These are phyloP conservation scores for Arabidopsis arenosa DNA, from an alignment of 345 rosid species.

Conservation along the genomic window DNA sequence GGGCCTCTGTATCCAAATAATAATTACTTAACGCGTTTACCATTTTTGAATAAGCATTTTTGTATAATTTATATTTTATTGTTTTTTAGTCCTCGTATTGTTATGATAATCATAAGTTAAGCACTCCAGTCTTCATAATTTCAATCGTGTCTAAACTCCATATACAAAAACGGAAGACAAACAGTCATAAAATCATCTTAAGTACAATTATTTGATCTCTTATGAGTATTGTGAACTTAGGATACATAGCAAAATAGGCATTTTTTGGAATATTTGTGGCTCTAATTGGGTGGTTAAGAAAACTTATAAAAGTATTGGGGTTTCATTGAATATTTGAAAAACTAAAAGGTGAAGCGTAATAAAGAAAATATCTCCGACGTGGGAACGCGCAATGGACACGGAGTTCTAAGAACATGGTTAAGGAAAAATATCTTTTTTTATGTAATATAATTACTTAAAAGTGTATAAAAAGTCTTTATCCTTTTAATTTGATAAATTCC, in stretches of 20 bases:
- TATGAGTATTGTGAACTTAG: not conserved
- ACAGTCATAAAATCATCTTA: not conserved
- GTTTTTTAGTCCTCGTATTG: not conserved
- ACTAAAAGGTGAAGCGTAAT: not conserved
- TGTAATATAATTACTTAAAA: not conserved
- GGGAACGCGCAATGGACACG: slow-evolving; percentile 43
- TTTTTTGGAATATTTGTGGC: not conserved
- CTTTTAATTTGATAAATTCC: slow-evolving; percentile 17
- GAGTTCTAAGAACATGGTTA: slow-evolving; percentile 26
- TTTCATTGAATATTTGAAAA: not conserved
- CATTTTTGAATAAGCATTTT: slow-evolving; percentile 33
- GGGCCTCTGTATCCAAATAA: not conserved
- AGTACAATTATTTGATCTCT: fast-evolving
- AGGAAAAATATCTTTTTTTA: not conserved
- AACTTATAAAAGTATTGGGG: not conserved
- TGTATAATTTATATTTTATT: not conserved
- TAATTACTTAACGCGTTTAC: slow-evolving; percentile 40
- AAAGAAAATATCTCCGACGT: slow-evolving; percentile 34
- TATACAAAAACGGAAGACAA: not conserved
- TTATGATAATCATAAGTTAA: not conserved
- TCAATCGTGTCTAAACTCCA: not conserved
- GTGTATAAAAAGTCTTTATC: slow-evolving; percentile 12
- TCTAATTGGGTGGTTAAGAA: not conserved
- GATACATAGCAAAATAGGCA: not conserved
- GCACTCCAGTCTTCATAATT: not conserved